A percentile compares a stretch with the other conserved stretches of the same genome.
phyloP scores from a whole-genome alignment of 805 yeast genomes.

The Osmozyma mogii region DNA sequence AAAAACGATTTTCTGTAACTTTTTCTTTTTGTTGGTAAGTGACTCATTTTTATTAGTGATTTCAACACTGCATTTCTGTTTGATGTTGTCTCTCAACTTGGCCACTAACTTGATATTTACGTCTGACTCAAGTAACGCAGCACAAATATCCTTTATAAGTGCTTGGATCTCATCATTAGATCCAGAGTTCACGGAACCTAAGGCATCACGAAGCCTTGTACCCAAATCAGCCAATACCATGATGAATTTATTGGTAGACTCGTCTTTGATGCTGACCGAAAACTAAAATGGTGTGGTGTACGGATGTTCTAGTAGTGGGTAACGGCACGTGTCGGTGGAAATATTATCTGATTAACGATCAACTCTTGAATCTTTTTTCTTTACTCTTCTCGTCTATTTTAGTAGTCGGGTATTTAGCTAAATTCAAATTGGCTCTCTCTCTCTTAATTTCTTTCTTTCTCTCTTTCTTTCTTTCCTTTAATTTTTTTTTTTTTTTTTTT shows the following conservation, averaged over 20 bases:
- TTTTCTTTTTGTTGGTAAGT: conserved; percentile 64
- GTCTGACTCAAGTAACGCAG: conserved; percentile 89
- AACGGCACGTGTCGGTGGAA: too few relatives aligned
- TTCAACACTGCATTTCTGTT: conserved; percentile 42
- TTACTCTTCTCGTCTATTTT: too few relatives aligned
- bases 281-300: too few relatives aligned
- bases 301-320: too few relatives aligned
- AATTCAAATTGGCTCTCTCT: too few relatives aligned
- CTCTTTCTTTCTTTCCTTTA: too few relatives aligned
- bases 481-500: too few relatives aligned
- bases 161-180: conserved; percentile 29
- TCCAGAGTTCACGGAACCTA: conserved; percentile 34
- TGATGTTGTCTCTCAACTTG: conserved; percentile 56
- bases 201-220: conserved; percentile 34
- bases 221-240: conserved; percentile 43
- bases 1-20: conserved; percentile 85
- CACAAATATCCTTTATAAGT: conserved; percentile 81
- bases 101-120: conserved; percentile 84
- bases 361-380: too few relatives aligned
- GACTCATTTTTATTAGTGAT: conserved; percentile 41
- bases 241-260: neutral
- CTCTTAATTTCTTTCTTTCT: too few relatives aligned
- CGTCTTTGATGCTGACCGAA: too few relatives aligned
- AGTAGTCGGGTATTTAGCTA: too few relatives aligned
- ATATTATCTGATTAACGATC: too few relatives aligned